phyloP scores from a whole-genome alignment of 495 filamentous ascomycete genomes.

The Podospora anserina region DNA sequence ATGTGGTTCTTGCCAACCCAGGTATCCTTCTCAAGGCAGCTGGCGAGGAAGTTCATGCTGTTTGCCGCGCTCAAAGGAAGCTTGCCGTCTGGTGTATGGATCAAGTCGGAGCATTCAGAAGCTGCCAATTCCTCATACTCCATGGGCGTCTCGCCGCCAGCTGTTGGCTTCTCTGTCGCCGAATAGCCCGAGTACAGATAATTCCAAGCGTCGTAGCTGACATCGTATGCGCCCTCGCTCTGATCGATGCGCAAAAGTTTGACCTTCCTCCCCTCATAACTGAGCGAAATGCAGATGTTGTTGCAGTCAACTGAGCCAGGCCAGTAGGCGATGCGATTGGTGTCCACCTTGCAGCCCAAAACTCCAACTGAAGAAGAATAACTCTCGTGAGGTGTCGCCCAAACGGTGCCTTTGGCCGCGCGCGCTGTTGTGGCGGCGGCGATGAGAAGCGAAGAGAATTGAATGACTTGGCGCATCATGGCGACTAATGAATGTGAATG shows the following conservation, averaged over 20 bases:
- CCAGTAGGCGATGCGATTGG: slow-evolving; percentile 50
- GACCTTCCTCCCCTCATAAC: slow-evolving; percentile 41
- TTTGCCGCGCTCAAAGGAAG: slow-evolving; percentile 49
- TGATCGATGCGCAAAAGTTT: slow-evolving; percentile 48
- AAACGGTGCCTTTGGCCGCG: slow-evolving; percentile 39
- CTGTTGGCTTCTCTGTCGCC: slow-evolving; percentile 43
- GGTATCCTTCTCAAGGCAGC: slow-evolving; percentile 40
- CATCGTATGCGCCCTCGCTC: slow-evolving; percentile 46
- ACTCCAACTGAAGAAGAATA: slow-evolving; percentile 50
- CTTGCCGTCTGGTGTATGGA: slow-evolving; percentile 42
- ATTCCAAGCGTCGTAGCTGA: slow-evolving; percentile 53
- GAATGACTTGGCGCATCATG: slow-evolving; percentile 21
- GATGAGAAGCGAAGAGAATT: slow-evolving; percentile 15
- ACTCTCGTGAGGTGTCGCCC: slow-evolving; percentile 50
- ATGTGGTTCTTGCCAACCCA: slow-evolving; percentile 45
- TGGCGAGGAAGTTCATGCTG: slow-evolving; percentile 49
- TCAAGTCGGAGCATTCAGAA: slow-evolving; percentile 37
- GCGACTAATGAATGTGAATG: neutral
- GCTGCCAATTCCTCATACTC: slow-evolving; percentile 38
- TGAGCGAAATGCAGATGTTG: slow-evolving; percentile 46
- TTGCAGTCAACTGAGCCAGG: slow-evolving; percentile 45
- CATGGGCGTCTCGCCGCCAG: slow-evolving; percentile 45
- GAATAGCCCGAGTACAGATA: slow-evolving; percentile 44
- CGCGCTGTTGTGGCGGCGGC: slow-evolving; percentile 25
- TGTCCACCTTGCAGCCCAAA: slow-evolving; percentile 49